Base-by-base conservation (phyloP, 1,284 basidiomycete genomes). In the Melampsora allii-populina region DNA sequence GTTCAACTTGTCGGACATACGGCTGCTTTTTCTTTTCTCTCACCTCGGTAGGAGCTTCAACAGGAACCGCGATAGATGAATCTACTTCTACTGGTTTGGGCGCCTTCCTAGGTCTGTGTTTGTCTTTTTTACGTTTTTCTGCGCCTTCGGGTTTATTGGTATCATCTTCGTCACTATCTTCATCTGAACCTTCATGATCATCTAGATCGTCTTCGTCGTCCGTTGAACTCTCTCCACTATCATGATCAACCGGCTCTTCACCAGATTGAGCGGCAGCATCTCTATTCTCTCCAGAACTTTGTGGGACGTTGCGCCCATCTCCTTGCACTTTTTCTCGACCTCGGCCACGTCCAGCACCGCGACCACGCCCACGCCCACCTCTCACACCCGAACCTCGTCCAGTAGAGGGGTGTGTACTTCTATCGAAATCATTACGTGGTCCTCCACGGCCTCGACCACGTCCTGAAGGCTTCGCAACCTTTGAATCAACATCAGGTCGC, bases 1-100 rank as follows among this genome's bases (percentile, higher is more conserved):
- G 33, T 48, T 69, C 67, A 19, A 69, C 67, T 69, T 69, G 67
- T 48, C 67, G 58, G 1, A 69, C 67, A 29, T 69, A 69, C 14
- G 67, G 67, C 14, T 69, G 67, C 31, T 63, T 69, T 53, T 46
- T 67, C 50, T 24, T 45, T 17, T n/a, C 42, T 10, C 67, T 60
- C 48, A 48, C 61, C 24, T 24, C 60, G 27, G 21, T 33, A 27
- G 42, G n/a, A 21, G 53, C 9, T 24, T 56, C 53, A 14, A 9
- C 53, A 56, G 53, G 53, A 24, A 29, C 53, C 3, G 10, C 29
- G 19, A 33, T 21, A 5, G 17, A 33, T 7, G 66, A 46, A 10
- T 58, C 45, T 27, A 39, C 21, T 29, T 46, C 58, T 33, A 31
- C 31, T 19, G 24, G 53, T 60, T 29, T 39, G 17, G 3, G 39